Evolutionary conservation across 2,329 filamentous ascomycete species (phyloP), one percentile per base, ranked within the genome.

Genomic region (Aspergillus vadensis): DNA sequence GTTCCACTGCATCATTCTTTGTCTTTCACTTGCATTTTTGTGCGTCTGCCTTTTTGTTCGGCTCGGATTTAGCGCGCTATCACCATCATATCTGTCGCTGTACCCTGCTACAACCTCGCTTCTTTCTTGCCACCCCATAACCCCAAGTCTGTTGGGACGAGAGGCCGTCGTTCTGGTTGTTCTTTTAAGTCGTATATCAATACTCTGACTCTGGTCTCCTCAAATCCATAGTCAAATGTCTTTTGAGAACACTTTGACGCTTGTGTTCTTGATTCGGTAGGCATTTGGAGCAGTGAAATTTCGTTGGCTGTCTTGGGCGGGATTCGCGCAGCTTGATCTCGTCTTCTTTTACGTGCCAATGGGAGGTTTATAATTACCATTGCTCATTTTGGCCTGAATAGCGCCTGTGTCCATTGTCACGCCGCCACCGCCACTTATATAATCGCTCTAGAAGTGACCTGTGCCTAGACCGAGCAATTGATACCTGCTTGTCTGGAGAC

Each of bases 1-100:
- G 44, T 47, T 66, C 59, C 57, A 63, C 64, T 67, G 64, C 65
- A 67, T 59, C 25, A 50, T 57, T 53, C 49, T 50, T 54, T 43
- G 51, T 58, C 57, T 53, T 60, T 59, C 38, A 54, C 53, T 44
- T 65, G 64, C 64, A 62, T 61, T 27, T 53, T 61, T 44, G 49
- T 47, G 49, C 39, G 54, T 63, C 58, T 58, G 59, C 58, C 49
- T 61, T 61, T 30, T 27, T 62, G 48, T 58, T 62, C 63, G 60
- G 62, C 58, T 50, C 55, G 38, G 61, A 58, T 61, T 59, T 57
- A 56, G 61, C 59, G 64, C 58, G 62, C 67, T 55, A 63, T 53
- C 57, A 65, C 66, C 23, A 48, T 62, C 48, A 57, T 58, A 50
- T 36, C 39, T 38, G 47, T 17, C 55, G 41, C 41, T 58, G 56